These are phyloP conservation scores for Crotalaria pallida DNA, from an alignment of 306 rosid genomes.

Conservation along the genomic window DNA sequence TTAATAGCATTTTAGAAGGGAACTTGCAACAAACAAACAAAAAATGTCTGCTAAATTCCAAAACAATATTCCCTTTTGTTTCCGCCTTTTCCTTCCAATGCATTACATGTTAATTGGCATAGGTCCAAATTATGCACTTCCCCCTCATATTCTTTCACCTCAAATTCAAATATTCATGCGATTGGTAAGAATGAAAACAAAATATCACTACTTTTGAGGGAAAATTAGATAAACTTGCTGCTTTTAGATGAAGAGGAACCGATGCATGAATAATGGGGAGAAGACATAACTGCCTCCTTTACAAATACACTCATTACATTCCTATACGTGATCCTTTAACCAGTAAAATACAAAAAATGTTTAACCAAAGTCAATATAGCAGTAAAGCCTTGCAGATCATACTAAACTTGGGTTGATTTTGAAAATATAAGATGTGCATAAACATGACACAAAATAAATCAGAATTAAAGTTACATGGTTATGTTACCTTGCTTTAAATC, in stretches of 20 bases:
- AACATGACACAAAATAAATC: constrained; percentile 9
- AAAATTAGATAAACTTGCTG: background rate
- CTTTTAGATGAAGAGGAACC: background rate
- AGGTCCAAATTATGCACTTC: background rate
- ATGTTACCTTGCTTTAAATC: constrained; percentile 92
- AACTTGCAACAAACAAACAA: background rate
- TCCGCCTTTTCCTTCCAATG: background rate
- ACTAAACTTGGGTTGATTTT: background rate
- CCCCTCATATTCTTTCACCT: background rate
- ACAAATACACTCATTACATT: background rate
- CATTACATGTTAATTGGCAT: background rate
- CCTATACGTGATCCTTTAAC: background rate
- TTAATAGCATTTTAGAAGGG: background rate
- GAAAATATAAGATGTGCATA: background rate
- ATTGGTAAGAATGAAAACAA: background rate
- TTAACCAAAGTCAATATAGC: background rate
- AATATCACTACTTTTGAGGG: background rate
- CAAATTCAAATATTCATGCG: background rate
- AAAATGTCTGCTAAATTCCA: background rate
- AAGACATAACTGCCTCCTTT: background rate
- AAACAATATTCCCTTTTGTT: background rate
- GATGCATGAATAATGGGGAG: background rate
- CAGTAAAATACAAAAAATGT: background rate
- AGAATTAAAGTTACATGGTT: constrained; percentile 7
- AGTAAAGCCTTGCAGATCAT: background rate